Evolutionary conservation across 2,329 filamentous ascomycete species (phyloP).

Genomic region (Claviceps pusilla): DNA sequence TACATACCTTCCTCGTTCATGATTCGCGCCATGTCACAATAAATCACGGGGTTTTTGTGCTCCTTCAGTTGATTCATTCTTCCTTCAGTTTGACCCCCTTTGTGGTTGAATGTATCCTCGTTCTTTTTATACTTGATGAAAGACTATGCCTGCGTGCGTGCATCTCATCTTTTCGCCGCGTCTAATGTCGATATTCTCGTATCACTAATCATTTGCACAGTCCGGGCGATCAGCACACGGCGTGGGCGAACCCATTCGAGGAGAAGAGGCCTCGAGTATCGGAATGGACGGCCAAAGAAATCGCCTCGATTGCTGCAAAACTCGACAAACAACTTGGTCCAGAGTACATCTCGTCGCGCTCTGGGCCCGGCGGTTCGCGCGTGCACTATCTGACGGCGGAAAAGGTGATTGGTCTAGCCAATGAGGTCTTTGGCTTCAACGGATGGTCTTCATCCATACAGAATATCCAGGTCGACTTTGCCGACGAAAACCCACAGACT

Average conservation of each 20-base stretch:
- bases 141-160: slow-evolving; percentile 30
- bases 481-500: slow-evolving; percentile 68
- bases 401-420: slow-evolving; percentile 88
- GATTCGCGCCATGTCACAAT: not conserved
- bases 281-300: slow-evolving; percentile 78
- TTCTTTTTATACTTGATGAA: not conserved
- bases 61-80: not conserved
- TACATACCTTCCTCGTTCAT: not conserved
- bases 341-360: slow-evolving; percentile 81
- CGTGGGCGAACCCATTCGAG: slow-evolving; percentile 65
- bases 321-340: slow-evolving; percentile 89
- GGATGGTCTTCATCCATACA: slow-evolving; percentile 95
- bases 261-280: slow-evolving; percentile 53
- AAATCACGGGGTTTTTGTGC: not conserved
- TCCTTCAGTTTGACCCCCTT: not conserved
- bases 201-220: slow-evolving; percentile 25
- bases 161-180: slow-evolving; percentile 2
- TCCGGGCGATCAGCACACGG: slow-evolving; percentile 48
- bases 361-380: slow-evolving; percentile 68
- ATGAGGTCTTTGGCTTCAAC: slow-evolving; percentile 93
- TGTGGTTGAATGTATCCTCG: not conserved
- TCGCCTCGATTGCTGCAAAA: slow-evolving; percentile 71
- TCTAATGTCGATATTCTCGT: not conserved
- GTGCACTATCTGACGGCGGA: slow-evolving; percentile 93
- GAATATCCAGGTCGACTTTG: slow-evolving; percentile 88